Conservation (phyloP, 768 basidiomycete genomes). For the Leccinum uliginosum region DNA sequence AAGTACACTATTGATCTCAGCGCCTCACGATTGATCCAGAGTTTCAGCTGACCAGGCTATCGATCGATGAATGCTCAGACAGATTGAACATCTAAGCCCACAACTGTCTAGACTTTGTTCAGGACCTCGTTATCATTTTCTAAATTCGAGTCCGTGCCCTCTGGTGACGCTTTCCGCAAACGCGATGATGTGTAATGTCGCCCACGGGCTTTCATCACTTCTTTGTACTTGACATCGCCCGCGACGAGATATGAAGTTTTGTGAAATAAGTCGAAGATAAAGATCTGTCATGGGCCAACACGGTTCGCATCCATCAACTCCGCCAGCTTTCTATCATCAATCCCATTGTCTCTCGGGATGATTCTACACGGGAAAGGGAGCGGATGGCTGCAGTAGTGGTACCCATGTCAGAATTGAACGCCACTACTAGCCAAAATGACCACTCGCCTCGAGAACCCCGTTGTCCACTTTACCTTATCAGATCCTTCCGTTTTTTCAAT, state of each 20-base stretch:
- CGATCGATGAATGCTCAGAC: too few relatives aligned
- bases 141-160: too few relatives aligned
- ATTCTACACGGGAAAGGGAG: constrained; percentile 3
- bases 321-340: background rate
- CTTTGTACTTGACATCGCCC: background rate
- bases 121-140: too few relatives aligned
- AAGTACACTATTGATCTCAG: too few relatives aligned
- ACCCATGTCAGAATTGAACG: background rate
- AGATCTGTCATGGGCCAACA: background rate
- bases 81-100: too few relatives aligned
- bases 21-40: too few relatives aligned
- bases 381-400: constrained; percentile 9
- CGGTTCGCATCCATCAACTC: background rate
- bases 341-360: background rate
- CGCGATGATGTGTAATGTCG: background rate
- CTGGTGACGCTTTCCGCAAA: too few relatives aligned
- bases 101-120: too few relatives aligned
- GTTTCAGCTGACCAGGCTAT: too few relatives aligned
- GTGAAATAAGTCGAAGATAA: background rate
- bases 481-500: constrained; percentile 15
- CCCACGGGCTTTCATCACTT: background rate
- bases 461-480: constrained; percentile 17
- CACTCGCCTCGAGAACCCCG: constrained; percentile 11
- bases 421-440: background rate
- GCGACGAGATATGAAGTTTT: too few relatives aligned